Conservation (phyloP, 805 yeast genomes). For the Starmerella powellii region DNA sequence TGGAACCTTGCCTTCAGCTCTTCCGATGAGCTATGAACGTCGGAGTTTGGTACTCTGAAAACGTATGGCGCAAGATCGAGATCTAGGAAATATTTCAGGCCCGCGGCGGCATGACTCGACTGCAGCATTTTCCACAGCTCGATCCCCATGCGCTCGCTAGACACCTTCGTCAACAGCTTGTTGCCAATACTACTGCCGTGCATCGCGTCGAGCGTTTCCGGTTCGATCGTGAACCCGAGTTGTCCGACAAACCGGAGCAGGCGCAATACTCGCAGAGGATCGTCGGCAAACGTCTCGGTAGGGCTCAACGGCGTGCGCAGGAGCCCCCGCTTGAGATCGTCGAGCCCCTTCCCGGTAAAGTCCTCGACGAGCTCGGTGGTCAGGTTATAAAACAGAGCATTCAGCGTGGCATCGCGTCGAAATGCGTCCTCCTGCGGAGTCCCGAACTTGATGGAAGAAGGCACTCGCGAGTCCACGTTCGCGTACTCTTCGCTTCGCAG, state of each 20-base stretch:
- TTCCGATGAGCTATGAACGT: not conserved
- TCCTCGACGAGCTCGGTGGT: slow-evolving; percentile 64
- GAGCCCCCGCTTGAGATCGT: slow-evolving; percentile 57
- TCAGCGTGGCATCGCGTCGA: slow-evolving; percentile 89
- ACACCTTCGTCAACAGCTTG: slow-evolving; percentile 59
- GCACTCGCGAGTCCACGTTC: slow-evolving; percentile 65
- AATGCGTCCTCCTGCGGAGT: slow-evolving; percentile 85
- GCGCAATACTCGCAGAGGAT: slow-evolving; percentile 81
- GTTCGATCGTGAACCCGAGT: slow-evolving; percentile 55
- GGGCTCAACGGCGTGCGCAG: slow-evolving; percentile 85
- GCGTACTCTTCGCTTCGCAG: slow-evolving; percentile 79
- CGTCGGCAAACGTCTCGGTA: slow-evolving; percentile 74
- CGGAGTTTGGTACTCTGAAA: slow-evolving; percentile 30
- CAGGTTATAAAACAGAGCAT: slow-evolving; percentile 82
- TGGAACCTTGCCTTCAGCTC: not conserved
- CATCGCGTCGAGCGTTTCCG: slow-evolving; percentile 52
- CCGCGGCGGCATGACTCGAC: slow-evolving; percentile 51
- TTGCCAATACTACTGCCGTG: slow-evolving; percentile 40
- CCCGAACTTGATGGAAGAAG: slow-evolving; percentile 59
- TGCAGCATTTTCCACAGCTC: slow-evolving; percentile 69
- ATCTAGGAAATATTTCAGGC: slow-evolving; percentile 45
- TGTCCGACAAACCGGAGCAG: slow-evolving; percentile 76
- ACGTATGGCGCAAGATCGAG: slow-evolving; percentile 47
- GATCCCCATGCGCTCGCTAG: slow-evolving; percentile 79
- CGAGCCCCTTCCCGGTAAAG: slow-evolving; percentile 61